Conservation (phyloP, 106 monocot species). For the Hemerocallis citrina region DNA sequence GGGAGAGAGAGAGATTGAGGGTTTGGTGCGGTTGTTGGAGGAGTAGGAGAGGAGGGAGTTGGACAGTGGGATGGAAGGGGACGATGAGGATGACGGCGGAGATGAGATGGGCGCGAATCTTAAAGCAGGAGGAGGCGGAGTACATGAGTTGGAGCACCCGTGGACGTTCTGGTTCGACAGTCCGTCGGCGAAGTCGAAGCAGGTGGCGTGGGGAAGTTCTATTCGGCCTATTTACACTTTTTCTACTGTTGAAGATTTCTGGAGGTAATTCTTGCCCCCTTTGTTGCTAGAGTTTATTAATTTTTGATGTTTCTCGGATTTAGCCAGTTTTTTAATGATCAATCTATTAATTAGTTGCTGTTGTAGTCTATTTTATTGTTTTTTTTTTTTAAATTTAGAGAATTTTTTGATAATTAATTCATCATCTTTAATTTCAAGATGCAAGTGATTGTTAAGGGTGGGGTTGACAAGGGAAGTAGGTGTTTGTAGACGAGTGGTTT, state of each 20-base stretch:
- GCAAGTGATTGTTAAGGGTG: too few species aligned
- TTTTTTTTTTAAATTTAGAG: too few species aligned
- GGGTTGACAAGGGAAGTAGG: too few species aligned
- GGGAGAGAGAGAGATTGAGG: too few species aligned
- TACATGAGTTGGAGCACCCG: slow-evolving; percentile 55
- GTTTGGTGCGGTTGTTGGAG: too few species aligned
- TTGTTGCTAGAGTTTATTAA: background rate
- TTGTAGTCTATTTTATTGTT: too few species aligned
- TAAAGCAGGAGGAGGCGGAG: background rate
- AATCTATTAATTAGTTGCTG: too few species aligned
- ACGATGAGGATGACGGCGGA: slow-evolving; percentile 20
- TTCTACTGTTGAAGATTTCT: slow-evolving; percentile 75
- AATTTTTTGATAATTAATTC: too few species aligned
- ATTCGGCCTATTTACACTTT: slow-evolving; percentile 72
- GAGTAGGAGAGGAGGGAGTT: background rate
- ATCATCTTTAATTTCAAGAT: too few species aligned
- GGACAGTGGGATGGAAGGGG: slow-evolving; percentile 7
- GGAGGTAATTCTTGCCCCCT: too few species aligned
- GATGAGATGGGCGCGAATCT: slow-evolving; percentile 26
- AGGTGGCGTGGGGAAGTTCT: slow-evolving; percentile 68
- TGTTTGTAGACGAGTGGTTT: too few species aligned
- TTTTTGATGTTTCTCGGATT: background rate
- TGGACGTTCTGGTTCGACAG: slow-evolving; percentile 97
- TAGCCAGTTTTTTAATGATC: background rate
- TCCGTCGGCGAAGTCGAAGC: slow-evolving; percentile 44